Conservation (phyloP, 1,139 yeast genomes). For the Saccharomyces pastorianus region DNA sequence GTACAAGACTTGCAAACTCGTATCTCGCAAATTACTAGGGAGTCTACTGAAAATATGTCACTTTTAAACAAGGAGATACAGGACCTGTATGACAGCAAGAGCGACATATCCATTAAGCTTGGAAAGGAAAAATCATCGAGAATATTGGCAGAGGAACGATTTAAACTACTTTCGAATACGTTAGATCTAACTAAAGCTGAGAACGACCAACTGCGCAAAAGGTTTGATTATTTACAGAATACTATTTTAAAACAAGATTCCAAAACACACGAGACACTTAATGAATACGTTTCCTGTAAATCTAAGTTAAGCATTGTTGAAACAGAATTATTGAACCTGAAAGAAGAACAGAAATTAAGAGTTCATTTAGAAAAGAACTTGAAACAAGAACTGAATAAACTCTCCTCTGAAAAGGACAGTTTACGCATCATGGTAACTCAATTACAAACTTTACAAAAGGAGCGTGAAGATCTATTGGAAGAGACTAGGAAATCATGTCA, state of each 20-base stretch:
- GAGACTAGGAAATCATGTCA: slow-evolving; percentile 41
- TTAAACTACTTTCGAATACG: slow-evolving; percentile 33
- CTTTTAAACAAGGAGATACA: slow-evolving; percentile 36
- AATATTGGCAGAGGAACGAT: slow-evolving; percentile 42
- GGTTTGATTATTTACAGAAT: slow-evolving; percentile 47
- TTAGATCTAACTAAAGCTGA: slow-evolving; percentile 38
- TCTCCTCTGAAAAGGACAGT: slow-evolving; percentile 52
- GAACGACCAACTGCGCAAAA: slow-evolving; percentile 37
- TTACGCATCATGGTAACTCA: slow-evolving; percentile 54
- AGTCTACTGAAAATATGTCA: slow-evolving; percentile 37
- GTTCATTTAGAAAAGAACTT: slow-evolving; percentile 45
- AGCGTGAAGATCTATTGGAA: slow-evolving; percentile 47
- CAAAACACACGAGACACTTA: slow-evolving; percentile 49
- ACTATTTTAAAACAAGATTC: slow-evolving; percentile 45
- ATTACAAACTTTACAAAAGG: slow-evolving; percentile 54
- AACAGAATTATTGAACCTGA: slow-evolving; percentile 42
- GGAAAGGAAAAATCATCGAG: slow-evolving; percentile 42
- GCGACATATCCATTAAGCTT: slow-evolving; percentile 39
- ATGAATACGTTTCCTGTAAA: slow-evolving; percentile 42
- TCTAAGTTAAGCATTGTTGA: slow-evolving; percentile 35
- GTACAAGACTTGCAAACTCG: slow-evolving; percentile 32
- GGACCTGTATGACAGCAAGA: slow-evolving; percentile 40
- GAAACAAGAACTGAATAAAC: slow-evolving; percentile 44
- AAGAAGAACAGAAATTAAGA: slow-evolving; percentile 50
- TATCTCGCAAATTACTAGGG: slow-evolving; percentile 35